Evolutionary conservation across 2,329 filamentous ascomycete genomes (phyloP), one percentile per base, ranked within the genome.

Genomic region (Periconia macrospinosa): DNA sequence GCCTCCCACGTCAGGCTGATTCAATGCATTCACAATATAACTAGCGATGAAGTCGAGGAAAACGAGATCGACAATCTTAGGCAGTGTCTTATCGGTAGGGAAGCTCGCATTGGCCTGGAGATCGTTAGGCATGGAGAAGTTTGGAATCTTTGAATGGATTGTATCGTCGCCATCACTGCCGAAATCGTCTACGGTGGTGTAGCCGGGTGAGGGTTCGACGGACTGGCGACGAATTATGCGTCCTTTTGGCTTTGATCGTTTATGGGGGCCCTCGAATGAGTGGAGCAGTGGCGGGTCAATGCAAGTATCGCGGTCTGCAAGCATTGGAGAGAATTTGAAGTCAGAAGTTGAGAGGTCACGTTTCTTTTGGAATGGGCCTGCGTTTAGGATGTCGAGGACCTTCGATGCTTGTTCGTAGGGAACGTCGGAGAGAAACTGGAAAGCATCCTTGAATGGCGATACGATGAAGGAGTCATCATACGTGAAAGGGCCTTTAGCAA

Each of bases 401-500:
- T 75, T 63, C 53, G 59, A 70, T 2, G 81, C 82, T 23, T 76
- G 58, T 10, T 64, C 69, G 61, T 79, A 84, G 0, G 81, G 79
- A 5, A 85, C 81, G 30, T 81, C 74, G 0, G 80, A 73, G 30
- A 86, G 75, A 60, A 80, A 85, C 37, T 81, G 70, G 65, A 85
- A 84, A 1, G 75, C 69, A 46, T 85, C 79, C 6, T 68, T 65
- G 65, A 85, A 86, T 0, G 83, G 83, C 0, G 80, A 81, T 0
- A 84, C 80, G 57, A 85, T 84, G 67, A 81, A 84, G 11, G 71
- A 74, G 56, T 79, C 76, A 46, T 79, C 77, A 52, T 75, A 79
- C 0, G 84, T 86, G 63, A 87, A 88, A 0, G 83, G 83, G 0
- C 86, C 86, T 68, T 87, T 78, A 55, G 83, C 78, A 13, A 88